These are phyloP conservation scores for Pezicula neosporulosa DNA, from an alignment of 2,329 filamentous ascomycete genomes.

Conservation along the genomic window DNA sequence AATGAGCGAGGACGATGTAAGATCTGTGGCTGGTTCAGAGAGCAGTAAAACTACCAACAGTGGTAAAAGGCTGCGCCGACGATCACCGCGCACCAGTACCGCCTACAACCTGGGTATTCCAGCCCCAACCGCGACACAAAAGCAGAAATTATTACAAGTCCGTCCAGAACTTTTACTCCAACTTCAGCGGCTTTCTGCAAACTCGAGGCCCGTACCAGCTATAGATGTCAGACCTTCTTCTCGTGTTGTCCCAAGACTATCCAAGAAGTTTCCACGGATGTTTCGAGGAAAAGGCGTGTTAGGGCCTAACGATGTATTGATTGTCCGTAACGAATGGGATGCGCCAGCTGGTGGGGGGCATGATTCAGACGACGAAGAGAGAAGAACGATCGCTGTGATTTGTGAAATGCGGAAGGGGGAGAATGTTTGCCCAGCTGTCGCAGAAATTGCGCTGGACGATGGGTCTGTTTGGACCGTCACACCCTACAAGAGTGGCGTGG, in stretches of 20 bases:
- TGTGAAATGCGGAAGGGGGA: constrained; percentile 56
- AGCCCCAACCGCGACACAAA: constrained; percentile 51
- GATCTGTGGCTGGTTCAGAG: constrained; percentile 26
- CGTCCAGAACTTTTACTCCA: constrained; percentile 69
- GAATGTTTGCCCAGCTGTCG: constrained; percentile 31
- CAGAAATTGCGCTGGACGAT: constrained; percentile 65
- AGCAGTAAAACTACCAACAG: constrained; percentile 17
- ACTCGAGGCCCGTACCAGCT: constrained; percentile 60
- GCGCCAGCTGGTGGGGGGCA: constrained; percentile 54
- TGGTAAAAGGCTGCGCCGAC: constrained; percentile 36
- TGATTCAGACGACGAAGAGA: constrained; percentile 47
- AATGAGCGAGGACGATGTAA: constrained; percentile 27
- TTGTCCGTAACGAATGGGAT: constrained; percentile 60
- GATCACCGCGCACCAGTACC: constrained; percentile 52
- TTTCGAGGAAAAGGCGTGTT: constrained; percentile 62
- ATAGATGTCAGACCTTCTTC: constrained; percentile 72
- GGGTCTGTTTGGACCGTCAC: constrained; percentile 56
- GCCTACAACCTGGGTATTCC: constrained; percentile 67
- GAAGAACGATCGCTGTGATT: constrained; percentile 65
- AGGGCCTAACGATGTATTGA: constrained; percentile 65
- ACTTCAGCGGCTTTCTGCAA: constrained; percentile 61
- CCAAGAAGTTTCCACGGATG: constrained; percentile 59
- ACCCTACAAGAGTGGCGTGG: constrained; percentile 48
- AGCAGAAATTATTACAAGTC: constrained; percentile 57
- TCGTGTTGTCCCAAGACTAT: constrained; percentile 56